Percentiles rank a stretch among this genome's conserved stretches.
Conservation (phyloP, 192 early-diverging fungal genomes). For the Geranomyces variabilis region DNA sequence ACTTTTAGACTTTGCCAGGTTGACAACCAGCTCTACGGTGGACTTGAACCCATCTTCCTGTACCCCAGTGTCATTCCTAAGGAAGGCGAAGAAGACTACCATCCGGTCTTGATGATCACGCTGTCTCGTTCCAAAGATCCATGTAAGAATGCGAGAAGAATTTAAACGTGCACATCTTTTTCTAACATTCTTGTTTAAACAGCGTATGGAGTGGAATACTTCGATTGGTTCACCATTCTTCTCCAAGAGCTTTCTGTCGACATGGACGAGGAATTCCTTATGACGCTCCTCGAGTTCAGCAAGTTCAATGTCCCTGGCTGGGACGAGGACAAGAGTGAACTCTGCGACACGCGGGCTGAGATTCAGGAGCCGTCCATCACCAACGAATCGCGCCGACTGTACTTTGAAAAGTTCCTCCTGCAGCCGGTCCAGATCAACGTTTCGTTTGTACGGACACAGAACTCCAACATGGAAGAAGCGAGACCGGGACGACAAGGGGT, state of each 20-base stretch:
- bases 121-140: conserved; percentile 88
- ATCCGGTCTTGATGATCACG: conserved; percentile 62
- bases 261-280: conserved; percentile 91
- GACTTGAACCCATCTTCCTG: conserved; percentile 86
- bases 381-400: conserved; percentile 75
- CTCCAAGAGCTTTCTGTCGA: conserved; percentile 94
- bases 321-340: conserved; percentile 48
- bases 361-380: conserved; percentile 74
- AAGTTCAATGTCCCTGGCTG: conserved; percentile 74
- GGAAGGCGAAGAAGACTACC: conserved; percentile 67
- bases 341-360: conserved; percentile 48
- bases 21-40: conserved; percentile 93
- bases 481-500: conserved; percentile 43
- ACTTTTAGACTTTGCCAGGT: conserved; percentile 60
- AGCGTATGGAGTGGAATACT: conserved; percentile 94
- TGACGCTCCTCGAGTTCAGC: conserved; percentile 81
- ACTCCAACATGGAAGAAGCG: conserved; percentile 63
- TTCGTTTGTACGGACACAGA: conserved; percentile 89
- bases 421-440: conserved; percentile 95
- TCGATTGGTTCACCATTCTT: conserved; percentile 90
- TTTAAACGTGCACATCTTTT: too few relatives aligned
- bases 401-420: conserved; percentile 92
- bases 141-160: conserved; percentile 55
- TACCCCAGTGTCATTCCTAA: conserved; percentile 89
- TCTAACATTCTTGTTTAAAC: not conserved